Percentiles rank a stretch among this genome's conserved stretches.
These are phyloP conservation scores for Sporothrix pseudoabietina DNA, from an alignment of 2,329 filamentous ascomycete genomes.

Conservation along the genomic window DNA sequence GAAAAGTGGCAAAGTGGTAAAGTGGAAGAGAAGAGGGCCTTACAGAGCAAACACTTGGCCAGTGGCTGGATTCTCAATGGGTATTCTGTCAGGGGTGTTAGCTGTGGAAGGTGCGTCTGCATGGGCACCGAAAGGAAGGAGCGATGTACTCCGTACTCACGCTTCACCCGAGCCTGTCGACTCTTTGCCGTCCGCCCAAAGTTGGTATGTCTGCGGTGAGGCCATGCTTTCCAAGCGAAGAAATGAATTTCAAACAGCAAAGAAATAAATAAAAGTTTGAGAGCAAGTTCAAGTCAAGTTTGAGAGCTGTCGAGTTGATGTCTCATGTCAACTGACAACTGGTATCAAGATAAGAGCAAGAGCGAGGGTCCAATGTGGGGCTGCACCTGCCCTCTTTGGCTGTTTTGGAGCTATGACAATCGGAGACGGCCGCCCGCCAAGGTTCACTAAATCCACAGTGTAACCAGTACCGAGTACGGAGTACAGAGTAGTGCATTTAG, in stretches of 20 bases:
- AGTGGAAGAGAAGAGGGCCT: neutral
- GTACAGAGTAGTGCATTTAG: neutral
- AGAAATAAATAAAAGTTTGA: no score
- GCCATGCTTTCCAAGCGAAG: neutral
- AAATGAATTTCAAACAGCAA: no score
- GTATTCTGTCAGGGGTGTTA: conserved; percentile 33
- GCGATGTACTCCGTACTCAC: conserved; percentile 32
- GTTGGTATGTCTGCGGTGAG: neutral
- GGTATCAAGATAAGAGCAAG: neutral
- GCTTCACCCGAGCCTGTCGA: conserved; percentile 33
- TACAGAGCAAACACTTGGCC: conserved; percentile 38
- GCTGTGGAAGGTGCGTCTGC: neutral
- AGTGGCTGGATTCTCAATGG: conserved; percentile 38
- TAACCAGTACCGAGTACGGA: neutral
- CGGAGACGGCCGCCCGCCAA: neutral
- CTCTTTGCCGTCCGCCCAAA: conserved; percentile 36
- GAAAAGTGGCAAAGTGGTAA: neutral
- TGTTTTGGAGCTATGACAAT: neutral
- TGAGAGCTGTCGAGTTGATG: neutral
- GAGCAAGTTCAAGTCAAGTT: neutral
- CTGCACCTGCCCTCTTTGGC: neutral
- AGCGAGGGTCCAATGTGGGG: neutral
- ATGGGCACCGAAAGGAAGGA: neutral
- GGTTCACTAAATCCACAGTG: neutral
- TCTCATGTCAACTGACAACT: neutral